Evolutionary conservation across 306 rosid species (phyloP), one percentile per base, ranked within the genome.

Genomic region (Prunus davidiana): DNA sequence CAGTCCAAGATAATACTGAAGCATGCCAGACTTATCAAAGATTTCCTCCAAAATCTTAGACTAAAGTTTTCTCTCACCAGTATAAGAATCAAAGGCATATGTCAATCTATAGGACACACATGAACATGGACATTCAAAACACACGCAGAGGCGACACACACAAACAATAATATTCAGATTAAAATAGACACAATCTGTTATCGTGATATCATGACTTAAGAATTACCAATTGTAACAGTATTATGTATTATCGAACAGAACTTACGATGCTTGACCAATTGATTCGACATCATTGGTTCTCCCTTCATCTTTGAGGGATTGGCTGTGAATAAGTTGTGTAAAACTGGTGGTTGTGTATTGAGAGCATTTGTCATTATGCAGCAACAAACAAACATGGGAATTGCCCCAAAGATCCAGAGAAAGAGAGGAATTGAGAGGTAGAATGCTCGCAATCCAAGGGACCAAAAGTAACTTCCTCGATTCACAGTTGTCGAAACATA

Each of bases 401-500:
- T 75, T 3, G 89, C 78, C 64, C 89, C 83, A 43, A 80, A 80
- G 22, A 83, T 60, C 89, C 87, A 83, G 34, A 78, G 85, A 60
- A 83, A 32, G 22, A 86, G 82, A 32, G 89, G 89, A 38, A 83
- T 24, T 0, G 83, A 82, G 11, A 71, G 14, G 47, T 86, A 78
- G 69, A 86, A 86, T 43, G 80, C 54, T 60, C 89, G 64, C 32
- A 83, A 57, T 8, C 87, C 89, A 0, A 83, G 28, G 2, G 87
- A 90, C 94, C 98, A 91, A 76, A 85, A 83, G 78, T 75, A 16
- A 70, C 93, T 88, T 58, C 91, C 98, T 19, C 94, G 84, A 41
- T 90, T 93, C 90, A 91, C 78, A 46, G 81, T 87, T 80, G 46
- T 69, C 14, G 30, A 69, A 81, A 49, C 82, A 34, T 60, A 85